Conservation (phyloP, 202 grass and related monocot species). For the Zizania palustris region DNA sequence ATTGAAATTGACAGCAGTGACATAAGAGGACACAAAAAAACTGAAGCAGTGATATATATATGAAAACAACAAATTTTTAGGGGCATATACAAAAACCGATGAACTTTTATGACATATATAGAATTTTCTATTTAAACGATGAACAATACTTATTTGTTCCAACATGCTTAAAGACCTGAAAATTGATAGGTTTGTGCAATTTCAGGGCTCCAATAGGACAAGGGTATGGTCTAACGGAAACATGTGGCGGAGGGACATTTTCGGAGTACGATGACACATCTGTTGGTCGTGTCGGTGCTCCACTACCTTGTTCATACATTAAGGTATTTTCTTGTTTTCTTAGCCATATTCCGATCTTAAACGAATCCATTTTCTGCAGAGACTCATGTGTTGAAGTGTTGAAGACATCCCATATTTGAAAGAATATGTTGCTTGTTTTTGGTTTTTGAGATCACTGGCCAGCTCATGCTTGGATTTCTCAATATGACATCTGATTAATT, state of each 20-base stretch:
- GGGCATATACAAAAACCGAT: no score
- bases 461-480: constrained; percentile 3
- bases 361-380: constrained; percentile 11
- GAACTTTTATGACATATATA: no score
- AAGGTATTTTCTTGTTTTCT: constrained; percentile 54
- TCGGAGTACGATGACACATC: constrained; percentile 81
- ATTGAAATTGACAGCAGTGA: no score
- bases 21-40: no score
- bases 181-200: constrained; percentile 46
- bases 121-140: not conserved
- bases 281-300: constrained; percentile 89
- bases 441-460: not conserved
- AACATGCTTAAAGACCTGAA: constrained; percentile 13
- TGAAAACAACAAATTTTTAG: no score
- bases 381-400: not conserved
- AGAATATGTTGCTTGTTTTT: constrained; percentile 8
- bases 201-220: constrained; percentile 93
- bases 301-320: constrained; percentile 86
- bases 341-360: not conserved
- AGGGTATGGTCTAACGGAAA: constrained; percentile 97
- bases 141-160: constrained; percentile 3
- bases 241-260: constrained; percentile 90
- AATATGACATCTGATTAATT: constrained; percentile 30
- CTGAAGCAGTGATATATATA: no score
- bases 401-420: constrained; percentile 1